Evolutionary conservation across 129 eudicot genomes (phyloP), one percentile per base, ranked within the genome.

Genomic region (Centrapalus pauciflorus): DNA sequence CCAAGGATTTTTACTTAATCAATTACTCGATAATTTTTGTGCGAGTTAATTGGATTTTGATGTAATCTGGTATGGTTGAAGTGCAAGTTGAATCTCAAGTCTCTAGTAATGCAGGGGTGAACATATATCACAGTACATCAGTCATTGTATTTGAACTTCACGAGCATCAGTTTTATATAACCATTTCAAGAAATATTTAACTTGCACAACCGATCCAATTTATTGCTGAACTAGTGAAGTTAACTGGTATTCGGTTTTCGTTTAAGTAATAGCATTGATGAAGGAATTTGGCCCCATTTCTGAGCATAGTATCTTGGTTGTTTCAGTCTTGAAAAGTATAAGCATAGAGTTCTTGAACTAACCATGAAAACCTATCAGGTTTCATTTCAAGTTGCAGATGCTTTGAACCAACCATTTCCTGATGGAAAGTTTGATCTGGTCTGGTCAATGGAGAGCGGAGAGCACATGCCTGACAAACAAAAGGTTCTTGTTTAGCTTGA

Each of bases 361-460:
- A 72, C 54, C 50, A 67, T 50, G 24, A 60, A 49, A 56, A 33
- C 26, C 57, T 63, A 27, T 35, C 88, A 91, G 98, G 96, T 74
- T 66, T 81, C 91, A 2, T 91, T 87, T 77, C 90, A 88, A 88
- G 96, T 91, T 65, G 96, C 95, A 10, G 96, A 91, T 79, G 98
- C 98, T 37, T 70, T 91, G 29, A 76, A 85, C 56, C 96, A 87
- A 63, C 96, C 98, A 7, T 91, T 91, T 78, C 83, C 94, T 10
- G 90, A 88, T 81, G 95, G 90, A 34, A 72, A 88, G 70, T 91
- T 91, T 64, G 98, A 88, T 64, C 64, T 91, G 61, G 95, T 87
- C 55, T 87, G 96, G 96, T 91, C 98, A 51, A 91, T 91, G 96
- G 98, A 91, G 87, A 91, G 98, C 61, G 96, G 94, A 34, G 98